Conservation (phyloP, 2,329 filamentous ascomycete genomes). For the Penicillium sp. region DNA sequence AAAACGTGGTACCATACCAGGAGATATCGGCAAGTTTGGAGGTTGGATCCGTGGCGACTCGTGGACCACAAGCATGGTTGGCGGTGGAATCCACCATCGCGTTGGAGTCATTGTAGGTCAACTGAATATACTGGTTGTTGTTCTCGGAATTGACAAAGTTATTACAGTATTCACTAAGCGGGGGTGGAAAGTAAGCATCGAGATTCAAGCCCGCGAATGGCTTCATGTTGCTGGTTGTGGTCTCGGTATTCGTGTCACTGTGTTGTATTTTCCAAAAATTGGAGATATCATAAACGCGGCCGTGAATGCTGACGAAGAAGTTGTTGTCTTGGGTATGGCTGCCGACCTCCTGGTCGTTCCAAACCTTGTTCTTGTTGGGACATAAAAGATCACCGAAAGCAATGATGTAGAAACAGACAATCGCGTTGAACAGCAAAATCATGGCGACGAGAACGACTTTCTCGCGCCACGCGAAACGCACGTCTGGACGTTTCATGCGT, state of each 20-base stretch:
- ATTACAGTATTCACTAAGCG: conserved; percentile 67
- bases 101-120: conserved; percentile 57
- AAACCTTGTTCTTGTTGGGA: conserved; percentile 86
- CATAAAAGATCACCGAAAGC: conserved; percentile 78
- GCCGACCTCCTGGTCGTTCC: conserved; percentile 64
- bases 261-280: conserved; percentile 84
- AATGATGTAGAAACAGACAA: conserved; percentile 88
- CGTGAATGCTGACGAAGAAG: conserved; percentile 81
- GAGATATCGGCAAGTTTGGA: conserved; percentile 56
- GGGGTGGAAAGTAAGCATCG: conserved; percentile 78
- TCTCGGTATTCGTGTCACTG: conserved; percentile 63
- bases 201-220: conserved; percentile 72
- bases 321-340: conserved; percentile 67
- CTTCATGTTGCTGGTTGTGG: conserved; percentile 60
- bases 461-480: conserved; percentile 95
- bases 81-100: conserved; percentile 53
- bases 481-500: conserved; percentile 94
- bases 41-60: conserved; percentile 48
- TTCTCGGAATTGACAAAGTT: conserved; percentile 51
- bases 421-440: conserved; percentile 73
- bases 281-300: conserved; percentile 84
- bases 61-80: conserved; percentile 64
- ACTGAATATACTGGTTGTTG: conserved; percentile 46
- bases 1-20: conserved; percentile 73
- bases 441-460: conserved; percentile 78